These are phyloP conservation scores for Syzygium oleosum DNA, from an alignment of 345 rosid genomes.

Conservation along the genomic window DNA sequence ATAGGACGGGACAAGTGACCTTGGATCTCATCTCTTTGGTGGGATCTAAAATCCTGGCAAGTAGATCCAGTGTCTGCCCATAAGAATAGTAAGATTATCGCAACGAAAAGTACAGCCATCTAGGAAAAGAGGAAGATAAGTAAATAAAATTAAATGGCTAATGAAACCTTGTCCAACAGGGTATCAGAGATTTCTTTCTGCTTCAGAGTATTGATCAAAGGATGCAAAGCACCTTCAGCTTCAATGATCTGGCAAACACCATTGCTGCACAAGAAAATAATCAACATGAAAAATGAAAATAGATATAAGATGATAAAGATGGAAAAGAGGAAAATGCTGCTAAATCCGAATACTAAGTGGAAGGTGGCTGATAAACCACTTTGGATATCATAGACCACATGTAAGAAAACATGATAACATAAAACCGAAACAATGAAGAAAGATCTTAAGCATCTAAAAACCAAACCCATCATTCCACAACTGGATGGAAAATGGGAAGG, in stretches of 20 bases:
- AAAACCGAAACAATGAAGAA: neutral
- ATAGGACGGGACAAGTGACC: slow-evolving; percentile 17
- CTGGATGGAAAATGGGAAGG: neutral
- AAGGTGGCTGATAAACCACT: neutral
- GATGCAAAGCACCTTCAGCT: slow-evolving; percentile 53
- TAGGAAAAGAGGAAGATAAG: neutral
- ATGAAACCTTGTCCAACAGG: slow-evolving; percentile 53
- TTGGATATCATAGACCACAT: neutral
- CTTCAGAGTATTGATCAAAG: slow-evolving; percentile 49
- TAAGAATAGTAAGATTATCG: neutral
- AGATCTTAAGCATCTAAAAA: neutral
- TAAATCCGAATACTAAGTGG: neutral
- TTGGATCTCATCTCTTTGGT: slow-evolving; percentile 65
- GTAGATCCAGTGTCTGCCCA: slow-evolving; percentile 60
- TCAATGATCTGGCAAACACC: slow-evolving; percentile 54
- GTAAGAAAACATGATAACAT: neutral
- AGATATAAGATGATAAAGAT: neutral
- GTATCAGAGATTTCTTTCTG: slow-evolving; percentile 25
- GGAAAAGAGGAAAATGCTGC: neutral
- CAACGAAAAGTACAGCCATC: neutral
- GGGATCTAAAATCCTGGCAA: slow-evolving; percentile 67
- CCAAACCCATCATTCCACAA: neutral
- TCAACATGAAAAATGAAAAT: neutral
- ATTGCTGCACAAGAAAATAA: slow-evolving; percentile 33
- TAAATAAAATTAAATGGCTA: neutral